Base-by-base conservation (phyloP, 1,284 basidiomycete genomes). In the Leccinum angustisporum region DNA sequence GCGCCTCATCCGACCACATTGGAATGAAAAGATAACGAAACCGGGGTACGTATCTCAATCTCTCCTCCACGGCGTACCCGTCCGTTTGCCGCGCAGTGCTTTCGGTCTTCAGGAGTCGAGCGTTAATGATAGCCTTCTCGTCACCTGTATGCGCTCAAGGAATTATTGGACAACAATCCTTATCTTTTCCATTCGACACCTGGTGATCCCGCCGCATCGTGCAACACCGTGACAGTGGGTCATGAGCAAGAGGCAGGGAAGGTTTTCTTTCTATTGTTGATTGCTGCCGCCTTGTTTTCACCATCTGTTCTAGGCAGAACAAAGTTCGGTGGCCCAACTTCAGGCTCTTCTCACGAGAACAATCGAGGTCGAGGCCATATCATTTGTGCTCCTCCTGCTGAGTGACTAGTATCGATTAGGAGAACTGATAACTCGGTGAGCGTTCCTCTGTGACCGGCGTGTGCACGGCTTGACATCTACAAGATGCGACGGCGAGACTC, bases 371-470 rank as follows among this genome's bases (percentile, higher is more conserved):
- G 31, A 31, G 31, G 31, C 31, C 31, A 87, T 98, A 63, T 94
- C 94, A 1, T 99, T 99, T 75, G 81, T 98, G 55, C 82, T 98
- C 31, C 7, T 31, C 30, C 85, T 99, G 25, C 80, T 99, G 40
- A 92, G 87, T 67, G 97, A 99, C 74, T 97, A 98, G 21, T 21
- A 21, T 78, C 87, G 88, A 64, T 80, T 98, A 27, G 86, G 89
- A n/a, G 92, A 96, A 65, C 81, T 98, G 25, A 87, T 97, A 62
- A 77, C 87, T 34, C 86, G 88, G 91, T 94, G 71, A 70, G 88
- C 78, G 54, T 54, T 33, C 38, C 56, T 59, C 56, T 62, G 56
- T 51, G 56, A 33, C 46, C 46, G 14, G n/a, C 56, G 56, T 61
- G 52, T 50, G 16, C 59, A 48, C 38, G 27, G 31, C 18, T 55